Evolutionary conservation across 352 stramenopile genomes (phyloP), one percentile per base, ranked within the genome.

Genomic region (Phytopythium cucurbitacearum): DNA sequence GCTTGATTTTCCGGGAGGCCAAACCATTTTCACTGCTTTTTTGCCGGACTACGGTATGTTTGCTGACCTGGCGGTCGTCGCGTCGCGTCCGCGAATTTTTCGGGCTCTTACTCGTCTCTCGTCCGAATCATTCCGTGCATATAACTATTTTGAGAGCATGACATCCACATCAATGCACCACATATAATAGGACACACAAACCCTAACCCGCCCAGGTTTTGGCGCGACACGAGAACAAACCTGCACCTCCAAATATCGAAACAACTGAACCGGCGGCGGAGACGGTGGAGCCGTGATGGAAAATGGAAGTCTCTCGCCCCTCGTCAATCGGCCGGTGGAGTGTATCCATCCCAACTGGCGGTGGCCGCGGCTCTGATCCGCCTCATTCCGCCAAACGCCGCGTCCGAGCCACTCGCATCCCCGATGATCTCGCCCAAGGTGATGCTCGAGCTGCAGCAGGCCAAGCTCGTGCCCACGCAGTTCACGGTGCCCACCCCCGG

Each of bases 341-440:
- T 53, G 48, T 53, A 53, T 53, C 48, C 48, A 51, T 51, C 33
- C 46, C 8, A 28, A 15, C 21, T 44, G 16, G 32, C 48, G 48
- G 47, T 42, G 15, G 6, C 12, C 13, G 13, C 6, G 13, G 44
- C 9, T 35, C 5, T 44, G 35, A n/a, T 37, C 35, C 7, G 7
- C 3, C 43, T 52, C 48, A 53, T 53, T 53, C 48, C 16, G 36
- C 48, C 15, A 53, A 36, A 37, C 48, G 12, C 48, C 48, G 28
- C 36, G 48, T 28, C 35, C 15, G 35, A 43, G 15, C 16, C 48
- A 53, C 48, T 10, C 6, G 9, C 11, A 7, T 28, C 36, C n/a
- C 6, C 40, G 35, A 82, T 82, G 72, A 82, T 82, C 51, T 82
- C 72, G 15, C 67, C 69, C 43, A 82, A 78, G 47, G 72, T 82